Evolutionary conservation across 1,284 basidiomycete species (phyloP).

Genomic region (Vanrija sp.): DNA sequence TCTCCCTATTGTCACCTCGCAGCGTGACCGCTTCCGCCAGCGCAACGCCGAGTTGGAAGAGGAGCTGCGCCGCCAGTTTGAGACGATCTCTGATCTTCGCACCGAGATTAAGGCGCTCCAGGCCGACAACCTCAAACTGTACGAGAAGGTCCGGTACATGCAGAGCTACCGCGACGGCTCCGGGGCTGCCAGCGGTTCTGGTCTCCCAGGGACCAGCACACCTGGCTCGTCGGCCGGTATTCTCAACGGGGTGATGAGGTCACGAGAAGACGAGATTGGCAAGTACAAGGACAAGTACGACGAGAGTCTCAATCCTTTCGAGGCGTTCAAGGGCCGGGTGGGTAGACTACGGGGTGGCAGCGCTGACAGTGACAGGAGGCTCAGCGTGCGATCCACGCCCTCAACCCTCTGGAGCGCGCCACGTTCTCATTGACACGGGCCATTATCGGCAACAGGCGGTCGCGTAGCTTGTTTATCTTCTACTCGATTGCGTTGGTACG

Average conservation of each 20-base stretch:
- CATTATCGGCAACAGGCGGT: conserved; percentile 80
- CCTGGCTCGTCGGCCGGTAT: conserved; percentile 18
- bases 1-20: conserved; percentile 91
- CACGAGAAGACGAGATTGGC: conserved; percentile 66
- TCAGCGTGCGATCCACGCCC: conserved; percentile 75
- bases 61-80: conserved; percentile 91
- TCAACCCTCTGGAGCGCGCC: conserved; percentile 87
- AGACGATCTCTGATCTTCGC: conserved; percentile 83
- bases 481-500: conserved; percentile 25
- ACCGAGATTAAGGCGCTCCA: conserved; percentile 69
- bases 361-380: conserved; percentile 64
- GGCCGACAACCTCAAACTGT: conserved; percentile 86
- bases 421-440: conserved; percentile 78
- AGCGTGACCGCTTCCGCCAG: conserved; percentile 90
- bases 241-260: conserved; percentile 35
- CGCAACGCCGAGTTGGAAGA: conserved; percentile 96
- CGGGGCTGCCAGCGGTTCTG: conserved; percentile 13
- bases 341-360: conserved; percentile 43
- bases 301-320: conserved; percentile 95
- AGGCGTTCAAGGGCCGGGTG: conserved; percentile 89
- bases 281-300: conserved; percentile 90
- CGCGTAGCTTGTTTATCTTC: conserved; percentile 54
- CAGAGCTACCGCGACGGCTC: conserved; percentile 79
- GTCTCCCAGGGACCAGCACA: conserved; percentile 3
- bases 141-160: conserved; percentile 96